Evolutionary conservation across 176 grass and related monocot genomes (phyloP).

Genomic region (Rhynchospora breviuscula): DNA sequence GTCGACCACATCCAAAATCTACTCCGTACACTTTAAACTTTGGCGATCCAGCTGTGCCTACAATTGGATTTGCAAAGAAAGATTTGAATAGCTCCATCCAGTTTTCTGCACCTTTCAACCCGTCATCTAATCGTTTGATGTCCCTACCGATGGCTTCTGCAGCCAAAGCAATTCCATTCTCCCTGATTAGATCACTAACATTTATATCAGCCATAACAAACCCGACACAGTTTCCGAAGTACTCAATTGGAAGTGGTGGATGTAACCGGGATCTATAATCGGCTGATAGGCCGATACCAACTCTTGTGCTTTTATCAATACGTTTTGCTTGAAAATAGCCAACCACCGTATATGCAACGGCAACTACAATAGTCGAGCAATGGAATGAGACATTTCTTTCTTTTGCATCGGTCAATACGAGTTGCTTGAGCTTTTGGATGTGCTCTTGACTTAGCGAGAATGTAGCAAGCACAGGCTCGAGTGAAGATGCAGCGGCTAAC

Average conservation of each 20-base stretch:
- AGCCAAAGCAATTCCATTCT: neutral
- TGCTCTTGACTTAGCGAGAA: constrained; percentile 2
- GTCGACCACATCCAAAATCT: constrained; percentile 45
- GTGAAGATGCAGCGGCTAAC: too few relatives aligned
- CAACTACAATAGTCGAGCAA: constrained; percentile 41
- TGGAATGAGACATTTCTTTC: constrained; percentile 12
- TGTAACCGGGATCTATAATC: constrained; percentile 12
- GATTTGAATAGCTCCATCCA: neutral
- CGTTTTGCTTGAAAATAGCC: constrained; percentile 27
- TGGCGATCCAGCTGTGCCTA: constrained; percentile 39
- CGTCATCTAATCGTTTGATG: constrained; percentile 15
- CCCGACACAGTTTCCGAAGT: constrained; percentile 57
- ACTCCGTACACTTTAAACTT: constrained; percentile 35
- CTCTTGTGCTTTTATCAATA: neutral
- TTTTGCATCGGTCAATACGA: neutral
- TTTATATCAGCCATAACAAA: neutral
- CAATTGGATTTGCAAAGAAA: neutral
- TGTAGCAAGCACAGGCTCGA: constrained; percentile 1
- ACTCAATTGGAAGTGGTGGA: constrained; percentile 29
- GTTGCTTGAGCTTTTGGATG: constrained; percentile 18
- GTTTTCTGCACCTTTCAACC: neutral
- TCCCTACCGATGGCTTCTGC: constrained; percentile 19
- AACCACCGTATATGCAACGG: constrained; percentile 32
- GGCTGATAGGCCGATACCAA: neutral
- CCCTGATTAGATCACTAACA: constrained; percentile 2